These are phyloP conservation scores for Aspergillus puulaauensis DNA, from an alignment of 2,329 filamentous ascomycete species.

Conservation along the genomic window DNA sequence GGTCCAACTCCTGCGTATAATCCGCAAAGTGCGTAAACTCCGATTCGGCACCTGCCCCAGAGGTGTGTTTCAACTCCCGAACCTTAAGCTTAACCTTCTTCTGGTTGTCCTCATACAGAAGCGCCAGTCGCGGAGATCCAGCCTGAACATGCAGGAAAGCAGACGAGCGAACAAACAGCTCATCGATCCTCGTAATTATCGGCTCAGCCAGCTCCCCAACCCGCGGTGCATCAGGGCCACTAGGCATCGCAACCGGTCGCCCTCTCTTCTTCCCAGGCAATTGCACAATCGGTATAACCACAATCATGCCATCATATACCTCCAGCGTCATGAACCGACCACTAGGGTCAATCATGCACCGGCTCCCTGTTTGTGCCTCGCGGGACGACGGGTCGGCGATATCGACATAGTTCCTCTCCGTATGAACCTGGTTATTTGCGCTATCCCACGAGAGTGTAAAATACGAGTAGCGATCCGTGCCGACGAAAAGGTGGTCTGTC, in stretches of 20 bases:
- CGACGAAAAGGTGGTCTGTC: constrained; percentile 86
- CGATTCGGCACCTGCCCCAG: constrained; percentile 50
- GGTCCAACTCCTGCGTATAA: constrained; percentile 55
- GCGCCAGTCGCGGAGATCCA: constrained; percentile 59
- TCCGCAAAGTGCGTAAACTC: constrained; percentile 55
- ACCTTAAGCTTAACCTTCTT: constrained; percentile 57
- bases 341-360: constrained; percentile 80
- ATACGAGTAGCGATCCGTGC: constrained; percentile 85
- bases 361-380: constrained; percentile 78
- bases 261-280: constrained; percentile 51
- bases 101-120: constrained; percentile 65
- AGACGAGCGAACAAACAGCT: constrained; percentile 66
- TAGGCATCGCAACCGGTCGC: constrained; percentile 23
- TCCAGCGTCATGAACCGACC: constrained; percentile 67
- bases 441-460: constrained; percentile 85
- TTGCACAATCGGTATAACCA: constrained; percentile 61
- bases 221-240: constrained; percentile 31
- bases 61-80: constrained; percentile 54
- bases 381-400: constrained; percentile 62
- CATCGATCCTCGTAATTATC: constrained; percentile 62
- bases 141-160: constrained; percentile 61
- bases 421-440: constrained; percentile 52
- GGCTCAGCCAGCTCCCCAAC: constrained; percentile 62
- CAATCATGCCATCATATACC: constrained; percentile 67
- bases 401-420: constrained; percentile 59